Evolutionary conservation across 116 monocot species (phyloP).

Genomic region (Cymodocea nodosa): DNA sequence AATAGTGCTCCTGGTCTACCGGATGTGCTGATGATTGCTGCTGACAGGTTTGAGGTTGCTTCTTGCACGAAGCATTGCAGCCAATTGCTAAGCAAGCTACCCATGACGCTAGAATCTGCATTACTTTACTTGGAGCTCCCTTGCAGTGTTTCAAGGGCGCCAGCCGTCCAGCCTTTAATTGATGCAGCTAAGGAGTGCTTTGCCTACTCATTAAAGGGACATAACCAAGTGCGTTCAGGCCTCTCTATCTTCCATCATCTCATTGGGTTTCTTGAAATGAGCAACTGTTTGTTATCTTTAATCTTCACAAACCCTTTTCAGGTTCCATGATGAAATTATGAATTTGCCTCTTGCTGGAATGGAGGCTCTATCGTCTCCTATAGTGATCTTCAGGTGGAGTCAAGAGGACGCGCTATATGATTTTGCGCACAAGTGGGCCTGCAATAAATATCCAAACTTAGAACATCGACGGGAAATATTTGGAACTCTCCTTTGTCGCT

Average conservation of each 20-base stretch:
- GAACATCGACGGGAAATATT: conserved; percentile 59
- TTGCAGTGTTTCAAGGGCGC: conserved; percentile 53
- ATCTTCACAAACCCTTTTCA: conserved; percentile 4
- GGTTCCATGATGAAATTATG: conserved; percentile 77
- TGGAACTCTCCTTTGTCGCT: conserved; percentile 32
- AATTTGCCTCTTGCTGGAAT: conserved; percentile 61
- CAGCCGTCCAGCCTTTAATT: conserved; percentile 69
- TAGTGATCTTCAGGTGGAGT: conserved; percentile 67
- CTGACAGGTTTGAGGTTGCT: conserved; percentile 87
- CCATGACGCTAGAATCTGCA: conserved; percentile 74
- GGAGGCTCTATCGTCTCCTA: conserved; percentile 66
- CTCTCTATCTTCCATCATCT: too few species aligned
- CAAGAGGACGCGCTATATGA: conserved; percentile 86
- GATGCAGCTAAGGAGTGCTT: conserved; percentile 75
- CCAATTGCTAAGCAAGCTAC: conserved; percentile 45
- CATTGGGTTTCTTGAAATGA: too few species aligned
- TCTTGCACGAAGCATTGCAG: conserved; percentile 87
- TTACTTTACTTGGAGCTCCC: conserved; percentile 86
- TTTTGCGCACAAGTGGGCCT: conserved; percentile 70
- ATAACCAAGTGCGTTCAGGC: conserved; percentile 49
- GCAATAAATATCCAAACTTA: conserved; percentile 42
- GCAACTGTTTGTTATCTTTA: not conserved
- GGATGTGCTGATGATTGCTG: conserved; percentile 75
- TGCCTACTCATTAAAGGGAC: conserved; percentile 59
- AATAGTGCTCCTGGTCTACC: conserved; percentile 33